Evolutionary conservation across 129 eudicot species (phyloP).

Genomic region (Chrysanthemum seticuspe): DNA sequence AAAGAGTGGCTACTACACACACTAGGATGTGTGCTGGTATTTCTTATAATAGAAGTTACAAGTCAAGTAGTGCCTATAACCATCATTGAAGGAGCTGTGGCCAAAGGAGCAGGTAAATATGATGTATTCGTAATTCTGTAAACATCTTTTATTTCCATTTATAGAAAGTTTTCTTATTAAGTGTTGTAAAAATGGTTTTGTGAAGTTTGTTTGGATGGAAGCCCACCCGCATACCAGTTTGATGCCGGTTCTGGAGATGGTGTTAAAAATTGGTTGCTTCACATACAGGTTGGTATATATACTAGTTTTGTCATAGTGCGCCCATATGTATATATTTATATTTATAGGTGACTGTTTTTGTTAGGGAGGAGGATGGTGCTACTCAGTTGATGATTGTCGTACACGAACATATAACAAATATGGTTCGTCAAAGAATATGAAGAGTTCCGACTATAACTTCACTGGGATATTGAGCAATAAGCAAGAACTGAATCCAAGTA

Average conservation of each 20-base stretch:
- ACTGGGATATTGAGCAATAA: conserved; percentile 51
- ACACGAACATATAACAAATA: conserved; percentile 23
- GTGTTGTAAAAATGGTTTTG: conserved; percentile 7
- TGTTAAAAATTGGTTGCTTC: conserved; percentile 48
- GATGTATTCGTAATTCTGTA: neutral
- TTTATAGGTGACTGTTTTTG: conserved; percentile 14
- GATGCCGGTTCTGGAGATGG: conserved; percentile 42
- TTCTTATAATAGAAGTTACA: conserved; percentile 29
- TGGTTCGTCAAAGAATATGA: conserved; percentile 49
- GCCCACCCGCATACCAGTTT: conserved; percentile 56
- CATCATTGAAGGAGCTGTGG: conserved; percentile 41
- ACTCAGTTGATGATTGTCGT: conserved; percentile 30
- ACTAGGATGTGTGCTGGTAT: conserved; percentile 24
- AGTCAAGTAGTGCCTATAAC: conserved; percentile 32
- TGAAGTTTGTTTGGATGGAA: conserved; percentile 65
- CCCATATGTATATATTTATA: neutral
- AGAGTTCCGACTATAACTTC: conserved; percentile 31
- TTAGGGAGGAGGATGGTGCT: conserved; percentile 63
- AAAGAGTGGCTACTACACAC: conserved; percentile 27
- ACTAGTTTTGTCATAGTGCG: too few relatives aligned
- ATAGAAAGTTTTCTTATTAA: conserved; percentile 9
- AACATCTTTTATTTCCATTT: conserved; percentile 7
- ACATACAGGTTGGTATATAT: conserved; percentile 42
- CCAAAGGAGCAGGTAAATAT: conserved; percentile 52
- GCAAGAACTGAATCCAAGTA: conserved; percentile 43